phyloP scores from a whole-genome alignment of 306 rosid genomes.

The Cucurbita maxima region DNA sequence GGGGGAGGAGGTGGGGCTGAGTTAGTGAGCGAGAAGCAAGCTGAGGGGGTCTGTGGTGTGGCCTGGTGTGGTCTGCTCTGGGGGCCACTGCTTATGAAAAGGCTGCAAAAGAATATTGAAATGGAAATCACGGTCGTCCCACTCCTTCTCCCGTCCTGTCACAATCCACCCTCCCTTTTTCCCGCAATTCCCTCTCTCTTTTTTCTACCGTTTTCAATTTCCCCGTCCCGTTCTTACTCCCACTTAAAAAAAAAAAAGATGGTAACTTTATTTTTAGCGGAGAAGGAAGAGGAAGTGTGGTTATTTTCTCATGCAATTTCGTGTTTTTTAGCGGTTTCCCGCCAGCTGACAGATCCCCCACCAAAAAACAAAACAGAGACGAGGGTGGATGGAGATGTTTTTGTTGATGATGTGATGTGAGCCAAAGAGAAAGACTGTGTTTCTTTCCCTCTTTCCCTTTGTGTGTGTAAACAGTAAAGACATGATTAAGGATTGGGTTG shows the following conservation, averaged over 20 bases:
- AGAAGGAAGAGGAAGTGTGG: background rate
- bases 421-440: background rate
- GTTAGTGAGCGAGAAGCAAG: slow-evolving; percentile 25
- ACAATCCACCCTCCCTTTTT: slow-evolving; percentile 41
- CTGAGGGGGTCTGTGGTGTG: slow-evolving; percentile 3
- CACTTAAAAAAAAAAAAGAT: too few relatives aligned
- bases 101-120: slow-evolving; percentile 83
- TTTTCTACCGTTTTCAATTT: background rate
- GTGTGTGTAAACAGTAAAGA: background rate
- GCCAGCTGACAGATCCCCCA: slow-evolving; percentile 36
- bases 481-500: background rate
- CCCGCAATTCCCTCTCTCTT: slow-evolving; percentile 54
- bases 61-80: too few relatives aligned
- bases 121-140: slow-evolving; percentile 74
- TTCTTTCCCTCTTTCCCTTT: too few relatives aligned
- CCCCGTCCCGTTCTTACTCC: background rate
- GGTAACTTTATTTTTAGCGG: background rate
- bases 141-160: slow-evolving; percentile 55
- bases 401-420: background rate
- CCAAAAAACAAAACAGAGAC: background rate
- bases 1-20: slow-evolving; percentile 8
- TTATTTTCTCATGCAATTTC: slow-evolving; percentile 16
- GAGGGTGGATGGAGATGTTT: background rate
- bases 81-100: slow-evolving; percentile 38
- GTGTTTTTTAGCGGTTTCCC: slow-evolving; percentile 36